Percentiles rank a stretch among this genome's conserved stretches.
Evolutionary conservation across 2,329 filamentous ascomycete species (phyloP).

Genomic region (Aspergillus nomiae): DNA sequence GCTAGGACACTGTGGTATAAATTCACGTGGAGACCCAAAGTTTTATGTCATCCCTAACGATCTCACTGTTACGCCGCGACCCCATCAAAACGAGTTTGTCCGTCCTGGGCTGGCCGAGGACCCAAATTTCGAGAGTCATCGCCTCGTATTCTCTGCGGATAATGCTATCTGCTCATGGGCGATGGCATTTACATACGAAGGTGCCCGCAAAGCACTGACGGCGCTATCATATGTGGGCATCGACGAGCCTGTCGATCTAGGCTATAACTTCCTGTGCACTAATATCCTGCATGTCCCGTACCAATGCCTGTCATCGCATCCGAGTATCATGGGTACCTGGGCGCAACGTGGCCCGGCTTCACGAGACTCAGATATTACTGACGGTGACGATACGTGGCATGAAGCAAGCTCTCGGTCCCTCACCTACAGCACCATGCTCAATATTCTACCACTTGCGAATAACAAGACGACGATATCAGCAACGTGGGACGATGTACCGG

Average conservation of each 20-base stretch:
- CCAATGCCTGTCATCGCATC: neutral
- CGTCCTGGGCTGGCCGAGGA: neutral
- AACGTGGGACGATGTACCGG: neutral
- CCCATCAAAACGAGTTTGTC: neutral
- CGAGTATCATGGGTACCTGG: neutral
- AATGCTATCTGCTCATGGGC: neutral
- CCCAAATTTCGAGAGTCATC: neutral
- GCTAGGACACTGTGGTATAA: constrained; percentile 3
- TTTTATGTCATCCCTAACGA: constrained; percentile 4
- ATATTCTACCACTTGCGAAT: neutral
- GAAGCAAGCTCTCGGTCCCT: neutral
- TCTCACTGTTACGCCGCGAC: neutral
- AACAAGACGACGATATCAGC: neutral
- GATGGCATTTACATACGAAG: neutral
- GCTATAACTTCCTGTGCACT: neutral
- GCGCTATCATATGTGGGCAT: neutral
- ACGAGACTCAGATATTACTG: neutral
- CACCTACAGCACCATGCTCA: neutral
- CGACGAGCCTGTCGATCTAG: constrained; percentile 2
- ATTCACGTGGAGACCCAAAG: neutral
- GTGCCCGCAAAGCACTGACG: neutral
- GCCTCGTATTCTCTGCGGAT: neutral
- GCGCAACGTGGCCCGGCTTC: neutral
- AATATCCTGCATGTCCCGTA: neutral
- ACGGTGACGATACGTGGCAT: neutral